A percentile compares a stretch with the other conserved stretches of the same genome.
Evolutionary conservation across 2,329 filamentous ascomycete genomes (phyloP).

Genomic region (Aotearoamyces nothofagi): DNA sequence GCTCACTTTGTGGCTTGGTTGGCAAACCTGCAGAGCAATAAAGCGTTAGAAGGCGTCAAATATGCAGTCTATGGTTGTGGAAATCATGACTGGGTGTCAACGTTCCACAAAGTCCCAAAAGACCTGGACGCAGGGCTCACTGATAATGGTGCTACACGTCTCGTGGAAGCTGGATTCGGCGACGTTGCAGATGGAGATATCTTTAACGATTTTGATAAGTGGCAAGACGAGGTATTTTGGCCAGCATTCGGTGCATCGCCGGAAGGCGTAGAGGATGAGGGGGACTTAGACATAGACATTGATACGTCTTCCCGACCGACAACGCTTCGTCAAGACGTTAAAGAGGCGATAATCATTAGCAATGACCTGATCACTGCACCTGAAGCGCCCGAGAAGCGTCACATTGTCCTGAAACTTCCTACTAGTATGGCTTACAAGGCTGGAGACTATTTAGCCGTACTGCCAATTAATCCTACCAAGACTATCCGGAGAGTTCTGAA

Average conservation of each 20-base stretch:
- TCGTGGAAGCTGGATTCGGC: constrained; percentile 35
- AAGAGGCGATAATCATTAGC: constrained; percentile 41
- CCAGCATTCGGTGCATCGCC: constrained; percentile 27
- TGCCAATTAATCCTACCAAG: constrained; percentile 52
- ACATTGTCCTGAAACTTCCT: constrained; percentile 54
- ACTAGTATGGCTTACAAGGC: constrained; percentile 49
- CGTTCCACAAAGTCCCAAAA: constrained; percentile 52
- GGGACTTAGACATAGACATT: constrained; percentile 8
- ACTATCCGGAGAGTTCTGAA: constrained; percentile 42
- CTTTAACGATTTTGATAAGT: constrained; percentile 52
- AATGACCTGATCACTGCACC: constrained; percentile 34
- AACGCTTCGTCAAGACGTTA: constrained; percentile 46
- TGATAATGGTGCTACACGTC: constrained; percentile 30
- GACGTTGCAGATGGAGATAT: constrained; percentile 50
- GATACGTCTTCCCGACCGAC: constrained; percentile 34
- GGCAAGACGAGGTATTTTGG: constrained; percentile 46
- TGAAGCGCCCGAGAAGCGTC: constrained; percentile 40
- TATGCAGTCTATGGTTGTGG: constrained; percentile 62
- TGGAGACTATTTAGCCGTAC: constrained; percentile 62
- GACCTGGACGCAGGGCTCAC: constrained; percentile 38
- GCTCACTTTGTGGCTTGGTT: constrained; percentile 55
- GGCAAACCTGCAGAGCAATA: constrained; percentile 28
- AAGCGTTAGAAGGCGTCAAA: constrained; percentile 36
- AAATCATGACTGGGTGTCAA: constrained; percentile 39
- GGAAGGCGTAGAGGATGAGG: constrained; percentile 6